phyloP scores from a whole-genome alignment of 441 rosid species.

The Sinapis alba region DNA sequence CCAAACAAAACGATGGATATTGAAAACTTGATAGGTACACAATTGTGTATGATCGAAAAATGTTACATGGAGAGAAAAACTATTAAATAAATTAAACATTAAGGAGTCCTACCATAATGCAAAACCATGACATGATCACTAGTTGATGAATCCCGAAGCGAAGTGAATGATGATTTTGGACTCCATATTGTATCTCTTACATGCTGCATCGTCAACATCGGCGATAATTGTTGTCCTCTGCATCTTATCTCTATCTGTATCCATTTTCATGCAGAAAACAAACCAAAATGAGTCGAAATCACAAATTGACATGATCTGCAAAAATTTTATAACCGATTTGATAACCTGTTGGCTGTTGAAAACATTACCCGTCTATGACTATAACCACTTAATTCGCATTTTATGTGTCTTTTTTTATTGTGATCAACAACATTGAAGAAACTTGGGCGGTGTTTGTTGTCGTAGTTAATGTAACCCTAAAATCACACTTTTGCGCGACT shows the following conservation, averaged over 20 bases:
- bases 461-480: slow-evolving; percentile 24
- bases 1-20: slow-evolving; percentile 25
- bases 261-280: slow-evolving; percentile 3
- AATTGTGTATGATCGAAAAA: slow-evolving; percentile 18
- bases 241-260: slow-evolving; percentile 92
- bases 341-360: background rate
- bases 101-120: slow-evolving; percentile 72
- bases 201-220: slow-evolving; percentile 85
- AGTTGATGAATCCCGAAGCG: slow-evolving; percentile 67
- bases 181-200: slow-evolving; percentile 89
- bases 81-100: background rate
- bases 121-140: slow-evolving; percentile 84
- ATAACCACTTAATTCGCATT: background rate
- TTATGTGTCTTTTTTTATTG: background rate
- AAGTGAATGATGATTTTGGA: slow-evolving; percentile 49
- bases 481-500: slow-evolving; percentile 18
- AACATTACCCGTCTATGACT: background rate
- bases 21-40: slow-evolving; percentile 28
- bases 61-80: background rate
- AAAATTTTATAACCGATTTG: background rate
- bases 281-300: slow-evolving; percentile 12
- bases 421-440: background rate
- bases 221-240: slow-evolving; percentile 80
- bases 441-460: background rate
- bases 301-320: background rate